phyloP scores from a whole-genome alignment of 177 flowering plant genomes.

The Vitis hybrid region DNA sequence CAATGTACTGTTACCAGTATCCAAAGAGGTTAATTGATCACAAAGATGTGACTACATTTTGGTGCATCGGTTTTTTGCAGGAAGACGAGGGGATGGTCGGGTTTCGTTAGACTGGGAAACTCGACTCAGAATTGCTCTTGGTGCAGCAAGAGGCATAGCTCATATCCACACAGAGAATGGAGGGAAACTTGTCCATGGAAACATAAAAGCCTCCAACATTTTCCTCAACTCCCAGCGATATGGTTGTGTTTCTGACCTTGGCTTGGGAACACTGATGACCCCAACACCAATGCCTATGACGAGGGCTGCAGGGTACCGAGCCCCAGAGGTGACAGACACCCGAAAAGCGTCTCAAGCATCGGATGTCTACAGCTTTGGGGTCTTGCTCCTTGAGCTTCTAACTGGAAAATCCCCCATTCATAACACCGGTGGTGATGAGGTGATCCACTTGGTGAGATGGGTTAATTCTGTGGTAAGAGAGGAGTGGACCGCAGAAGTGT shows the following conservation, averaged over 20 bases:
- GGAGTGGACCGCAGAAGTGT: conserved; percentile 79
- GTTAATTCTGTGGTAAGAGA: conserved; percentile 69
- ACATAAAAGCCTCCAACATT: conserved; percentile 60
- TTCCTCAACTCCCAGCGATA: conserved; percentile 49
- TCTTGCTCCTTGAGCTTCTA: conserved; percentile 60
- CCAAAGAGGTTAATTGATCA: too few species aligned
- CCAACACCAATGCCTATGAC: conserved; percentile 33
- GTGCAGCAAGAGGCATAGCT: conserved; percentile 62
- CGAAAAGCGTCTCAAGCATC: conserved; percentile 51
- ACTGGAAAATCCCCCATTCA: conserved; percentile 57
- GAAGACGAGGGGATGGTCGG: conserved; percentile 44
- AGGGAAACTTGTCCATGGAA: conserved; percentile 63
- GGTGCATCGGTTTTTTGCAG: conserved; percentile 25
- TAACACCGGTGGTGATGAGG: conserved; percentile 38
- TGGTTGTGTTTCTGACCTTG: conserved; percentile 54
- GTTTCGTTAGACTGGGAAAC: conserved; percentile 57
- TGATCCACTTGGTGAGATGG: conserved; percentile 60
- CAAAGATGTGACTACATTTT: too few species aligned
- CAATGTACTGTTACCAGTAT: too few species aligned
- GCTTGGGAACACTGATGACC: conserved; percentile 46
- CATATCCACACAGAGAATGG: conserved; percentile 46
- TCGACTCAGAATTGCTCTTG: conserved; percentile 49
- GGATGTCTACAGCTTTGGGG: conserved; percentile 73
- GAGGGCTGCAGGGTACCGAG: conserved; percentile 48
- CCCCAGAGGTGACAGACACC: conserved; percentile 63